Base-by-base conservation (phyloP, 2,329 filamentous ascomycete species). In the Talaromyces sp. region DNA sequence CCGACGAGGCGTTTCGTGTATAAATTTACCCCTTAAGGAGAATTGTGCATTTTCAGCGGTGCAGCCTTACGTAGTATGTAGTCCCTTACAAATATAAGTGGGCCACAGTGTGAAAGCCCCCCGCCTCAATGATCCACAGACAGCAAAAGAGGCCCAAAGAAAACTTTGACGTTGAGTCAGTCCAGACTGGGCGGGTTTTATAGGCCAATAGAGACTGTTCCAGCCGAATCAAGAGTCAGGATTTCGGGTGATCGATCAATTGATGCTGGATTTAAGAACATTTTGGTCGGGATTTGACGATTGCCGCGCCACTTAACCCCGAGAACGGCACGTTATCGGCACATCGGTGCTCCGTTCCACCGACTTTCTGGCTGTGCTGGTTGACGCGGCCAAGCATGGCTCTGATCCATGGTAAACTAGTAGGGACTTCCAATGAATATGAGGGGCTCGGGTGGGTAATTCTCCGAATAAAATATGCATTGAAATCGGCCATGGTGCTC, bases 311-410 rank as follows among this genome's bases (percentile, higher is more conserved):
- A 6, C 19, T 41, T 41, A 41, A 41, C 39, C 27, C 39, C 39
- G 36, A 10, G 13, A 20, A 27, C 27, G 42, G 29, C 10, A 33
- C 30, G 1, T 7, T 10, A 16, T 45, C 42, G 42, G 42, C 22
- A 45, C 33, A 1, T 45, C 42, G 42, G 42, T 19, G 27, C 42
- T 45, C 42, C 42, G 42, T 20, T 45, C 16, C 27, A 24, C 42
- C 42, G 42, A 33, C 27, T 33, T 40, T 40, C 11, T 22, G 17
- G 19, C 17, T 10, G 20, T 19, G 19, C n/a, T 14, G 37, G 17
- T 17, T 11, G n/a, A 16, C 20, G 37, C 10, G 14, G 4, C n/a
- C 37, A 17, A 10, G 20, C 8, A 16, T 40, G 37, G 16, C 37
- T 40, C 4, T 40, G 20, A 16, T 17, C 37, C 10, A 24, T 40